Base-by-base conservation (phyloP, 345 rosid species). In the Eucalyptus virginea region DNA sequence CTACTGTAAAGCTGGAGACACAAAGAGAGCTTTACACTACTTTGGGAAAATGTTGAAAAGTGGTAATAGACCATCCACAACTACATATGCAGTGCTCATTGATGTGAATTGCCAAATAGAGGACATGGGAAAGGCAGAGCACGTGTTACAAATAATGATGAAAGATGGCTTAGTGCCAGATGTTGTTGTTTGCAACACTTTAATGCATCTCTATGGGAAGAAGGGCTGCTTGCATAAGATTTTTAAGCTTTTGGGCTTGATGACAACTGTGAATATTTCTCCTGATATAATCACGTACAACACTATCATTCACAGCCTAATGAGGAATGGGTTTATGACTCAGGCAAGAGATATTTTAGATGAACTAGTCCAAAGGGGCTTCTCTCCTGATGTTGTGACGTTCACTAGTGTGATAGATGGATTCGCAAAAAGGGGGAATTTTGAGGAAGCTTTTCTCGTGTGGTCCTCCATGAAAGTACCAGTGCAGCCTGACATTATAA, bases 211-310 rank as follows among this genome's bases (percentile, higher is more conserved):
- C 12, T 94, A 92, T 89, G 94, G 95, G 87, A 93, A 93, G 90
- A 92, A 47, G 37, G 92, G 93, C 86, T 90, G 86, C 89, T 90
- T 94, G 88, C 92, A 93, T 87, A 93, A 93, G 92, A 92, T 91
- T 30, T 94, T 90, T 88, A 92, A 92, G 92, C 87, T 94, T 85
- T 56, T 94, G 28, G 93, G 92, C 92, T 81, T 72, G 56, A 94
- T 94, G 95, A 91, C 91, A 90, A 92, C 93, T 60, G 89, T 88
- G 49, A 90, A 91, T 83, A 67, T 92, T 37, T 88, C 90, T 89
- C 96, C 95, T 28, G 94, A 93, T 91, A 91, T 89, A 90, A 94
- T 92, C n/a, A 92, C 94, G 23, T 93, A 93, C 89, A 94, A 94
- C 89, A 91, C 92, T 81, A 89, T 94, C 83, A 90, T 93, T 91